Evolutionary conservation across 2,329 filamentous ascomycete genomes (phyloP), one percentile per base, ranked within the genome.

Genomic region (Pseudocercospora crystallina): DNA sequence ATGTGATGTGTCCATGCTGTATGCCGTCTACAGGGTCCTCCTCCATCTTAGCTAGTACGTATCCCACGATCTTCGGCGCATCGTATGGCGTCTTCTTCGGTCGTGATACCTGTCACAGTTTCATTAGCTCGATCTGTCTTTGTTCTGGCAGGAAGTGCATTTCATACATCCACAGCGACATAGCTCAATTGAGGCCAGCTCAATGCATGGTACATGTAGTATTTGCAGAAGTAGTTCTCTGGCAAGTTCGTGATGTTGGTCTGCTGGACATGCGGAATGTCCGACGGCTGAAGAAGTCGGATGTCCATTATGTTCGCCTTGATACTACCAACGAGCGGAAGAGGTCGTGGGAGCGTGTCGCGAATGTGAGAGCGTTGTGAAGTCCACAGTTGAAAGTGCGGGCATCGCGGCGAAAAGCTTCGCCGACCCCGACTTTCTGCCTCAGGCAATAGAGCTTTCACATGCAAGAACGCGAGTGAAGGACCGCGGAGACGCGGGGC

Each of bases 211-310:
- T 99, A 99, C 67, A 99, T 85, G 78, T 99, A 99, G 81, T 99
- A 99, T 81, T 99, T 99, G 75, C 96, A 89, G 73, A 97, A 97
- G 82, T 99, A 99, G 80, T 99, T 99, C 75, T 99, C 94, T 60
- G 94, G 94, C 47, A 99, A 82, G 78, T 99, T 99, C 71, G 95
- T 95, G 70, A 99, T 91, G 79, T 99, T 97, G 69, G 92, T 92
- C 73, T 95, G 90, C 76, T 99, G 94, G 69, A 99, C 90, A 69
- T 94, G 85, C 61, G 89, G 89, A 60, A 95, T 88, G 74, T 95
- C 89, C 58, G 84, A 87, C 58, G 89, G 79, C 61, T 83, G 86
- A 61, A 99, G 84, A 59, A 94, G 78, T 60, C 92, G 87, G 74
- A 99, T 95, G 76, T 95, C 89, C 89, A 95, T 97, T 39, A 48